Evolutionary conservation across 352 stramenopile species (phyloP).

Genomic region (Globisporangium irregulare): DNA sequence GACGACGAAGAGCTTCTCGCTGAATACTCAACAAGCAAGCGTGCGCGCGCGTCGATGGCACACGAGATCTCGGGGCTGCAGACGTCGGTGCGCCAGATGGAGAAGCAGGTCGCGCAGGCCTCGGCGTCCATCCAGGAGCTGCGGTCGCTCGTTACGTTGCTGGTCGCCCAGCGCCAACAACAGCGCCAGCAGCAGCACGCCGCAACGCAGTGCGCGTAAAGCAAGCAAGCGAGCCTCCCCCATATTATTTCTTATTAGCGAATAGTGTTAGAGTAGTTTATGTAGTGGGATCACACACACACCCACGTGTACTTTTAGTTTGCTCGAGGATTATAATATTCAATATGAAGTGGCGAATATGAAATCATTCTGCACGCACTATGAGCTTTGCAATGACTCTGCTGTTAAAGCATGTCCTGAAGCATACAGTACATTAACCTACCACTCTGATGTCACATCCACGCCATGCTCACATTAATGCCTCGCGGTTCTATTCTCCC

Average conservation of each 20-base stretch:
- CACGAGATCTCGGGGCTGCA: slow-evolving; percentile 38
- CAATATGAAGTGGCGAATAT: not conserved
- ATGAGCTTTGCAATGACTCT: not conserved
- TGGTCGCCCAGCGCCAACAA: slow-evolving; percentile 24
- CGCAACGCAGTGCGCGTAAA: not conserved
- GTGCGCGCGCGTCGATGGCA: not conserved
- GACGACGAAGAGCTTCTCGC: not conserved
- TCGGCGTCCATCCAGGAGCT: slow-evolving; percentile 43
- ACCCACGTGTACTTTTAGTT: not conserved
- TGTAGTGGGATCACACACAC: not conserved
- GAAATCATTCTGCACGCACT: not conserved
- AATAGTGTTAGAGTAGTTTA: not conserved
- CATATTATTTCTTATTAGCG: not conserved
- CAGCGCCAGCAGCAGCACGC: not conserved
- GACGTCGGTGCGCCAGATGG: slow-evolving; percentile 21
- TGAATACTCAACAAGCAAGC: not conserved
- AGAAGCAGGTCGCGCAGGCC: slow-evolving; percentile 39
- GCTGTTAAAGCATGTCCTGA: not conserved
- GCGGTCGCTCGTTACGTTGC: slow-evolving; percentile 35
- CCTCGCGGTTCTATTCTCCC: not conserved
- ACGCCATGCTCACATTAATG: not conserved
- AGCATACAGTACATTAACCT: not conserved
- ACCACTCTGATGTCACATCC: not conserved
- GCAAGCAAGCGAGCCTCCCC: not conserved
- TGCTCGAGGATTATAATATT: not conserved